Evolutionary conservation across 208 protist species (phyloP).

Genomic region (Crithidia mellificae): DNA sequence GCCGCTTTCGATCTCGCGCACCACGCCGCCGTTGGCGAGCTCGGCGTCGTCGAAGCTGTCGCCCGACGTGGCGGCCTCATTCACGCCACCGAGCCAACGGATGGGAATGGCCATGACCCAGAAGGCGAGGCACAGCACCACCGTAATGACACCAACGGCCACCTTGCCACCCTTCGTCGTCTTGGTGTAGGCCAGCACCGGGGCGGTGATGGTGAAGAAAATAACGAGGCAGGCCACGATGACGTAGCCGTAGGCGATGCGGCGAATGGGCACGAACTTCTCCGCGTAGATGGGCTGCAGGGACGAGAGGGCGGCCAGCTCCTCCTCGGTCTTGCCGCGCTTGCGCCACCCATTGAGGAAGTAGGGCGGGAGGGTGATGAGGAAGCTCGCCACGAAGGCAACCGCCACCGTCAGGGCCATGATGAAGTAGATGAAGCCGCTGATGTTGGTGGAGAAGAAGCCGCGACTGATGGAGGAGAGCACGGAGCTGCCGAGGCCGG

Average conservation of each 20-base stretch:
- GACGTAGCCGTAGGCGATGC: slow-evolving; percentile 57
- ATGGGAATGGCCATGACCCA: slow-evolving; percentile 56
- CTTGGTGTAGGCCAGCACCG: slow-evolving; percentile 54
- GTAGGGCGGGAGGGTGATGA: slow-evolving; percentile 62
- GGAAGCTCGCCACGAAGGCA: slow-evolving; percentile 26
- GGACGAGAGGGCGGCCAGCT: slow-evolving; percentile 39
- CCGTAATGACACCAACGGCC: slow-evolving; percentile 48
- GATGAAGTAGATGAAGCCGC: slow-evolving; percentile 71
- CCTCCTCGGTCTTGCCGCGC: slow-evolving; percentile 43
- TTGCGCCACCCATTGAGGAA: slow-evolving; percentile 65
- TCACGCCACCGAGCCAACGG: slow-evolving; percentile 54
- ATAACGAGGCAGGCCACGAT: slow-evolving; percentile 46
- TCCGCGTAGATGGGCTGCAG: slow-evolving; percentile 42
- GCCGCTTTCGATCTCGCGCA: background rate
- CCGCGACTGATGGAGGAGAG: slow-evolving; percentile 56
- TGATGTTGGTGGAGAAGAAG: slow-evolving; percentile 55
- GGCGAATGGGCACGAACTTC: slow-evolving; percentile 60
- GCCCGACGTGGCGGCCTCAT: slow-evolving; percentile 30
- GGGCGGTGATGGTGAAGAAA: slow-evolving; percentile 53
- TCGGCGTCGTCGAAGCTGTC: slow-evolving; percentile 17
- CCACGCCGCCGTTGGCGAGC: background rate
- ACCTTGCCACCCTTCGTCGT: slow-evolving; percentile 23
- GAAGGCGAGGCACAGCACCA: slow-evolving; percentile 44
- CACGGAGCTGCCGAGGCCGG: slow-evolving; percentile 69
- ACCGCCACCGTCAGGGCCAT: slow-evolving; percentile 54